Evolutionary conservation across 2,329 filamentous ascomycete species (phyloP), one percentile per base, ranked within the genome.

Genomic region (Sarocladium brachiariae): DNA sequence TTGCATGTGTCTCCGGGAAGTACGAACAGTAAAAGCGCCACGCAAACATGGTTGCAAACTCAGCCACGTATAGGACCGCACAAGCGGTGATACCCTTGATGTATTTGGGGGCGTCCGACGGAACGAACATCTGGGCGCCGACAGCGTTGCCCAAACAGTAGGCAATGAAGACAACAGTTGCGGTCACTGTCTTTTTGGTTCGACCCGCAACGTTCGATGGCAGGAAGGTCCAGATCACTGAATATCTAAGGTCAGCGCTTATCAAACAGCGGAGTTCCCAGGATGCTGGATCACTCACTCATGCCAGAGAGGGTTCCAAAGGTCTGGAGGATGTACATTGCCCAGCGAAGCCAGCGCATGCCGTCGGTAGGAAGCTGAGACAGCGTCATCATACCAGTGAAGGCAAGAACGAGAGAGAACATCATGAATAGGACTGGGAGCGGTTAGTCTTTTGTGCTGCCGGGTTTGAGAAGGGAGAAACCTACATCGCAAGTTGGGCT

Each of bases 201-300:
- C 13, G 55, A 0, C 63, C 66, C 0, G 70, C 72, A 1, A 70
- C 70, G 9, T 65, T 66, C 2, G 72, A 65, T 2, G 63, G 62
- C 4, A 43, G 39, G 52, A 65, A 62, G 2, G 61, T 65, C 63
- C 62, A 65, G 47, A 64, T 63, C 58, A 65, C 57, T 61, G 21
- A 10, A 2, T 13, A 4, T 11, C 41, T n/a, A 4, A 18, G 3
- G 27, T 54, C 16, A 57, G 49, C 23, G n/a, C n/a, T n/a, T n/a
- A 30, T 30, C 27, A 30, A 30, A 13, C 7, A 30, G 27, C 27
- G 7, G 27, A 7, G 27, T 30, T 30, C 27, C 27, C 27, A 13
- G 27, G 27, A n/a, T 4, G 3, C 5, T 16, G n/a, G n/a, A n/a
- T n/a, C n/a, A 52, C 58, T 41, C 55, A 60, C 58, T 57, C 0